Base-by-base conservation (phyloP, 1,284 basidiomycete species). In the Ganoderma sp. region DNA sequence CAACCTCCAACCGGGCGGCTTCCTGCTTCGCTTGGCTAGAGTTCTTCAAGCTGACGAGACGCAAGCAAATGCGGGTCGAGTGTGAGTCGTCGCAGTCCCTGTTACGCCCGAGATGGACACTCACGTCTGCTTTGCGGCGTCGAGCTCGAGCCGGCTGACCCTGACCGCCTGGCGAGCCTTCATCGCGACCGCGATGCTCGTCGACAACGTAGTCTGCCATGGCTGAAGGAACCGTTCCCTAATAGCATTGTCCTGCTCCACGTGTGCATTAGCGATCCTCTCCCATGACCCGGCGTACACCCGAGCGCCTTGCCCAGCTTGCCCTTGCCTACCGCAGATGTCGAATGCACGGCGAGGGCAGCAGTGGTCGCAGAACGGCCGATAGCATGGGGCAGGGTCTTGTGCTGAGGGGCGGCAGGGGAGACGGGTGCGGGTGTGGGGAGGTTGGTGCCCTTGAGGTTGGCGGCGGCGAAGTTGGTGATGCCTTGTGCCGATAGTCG, bases 321-420 rank as follows among this genome's bases (percentile, higher is more conserved):
- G 74, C 92, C 89, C 10, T 89, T 85, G 22, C 85, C 85, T 34
- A 80, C 81, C 3, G 81, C 81, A 0, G 84, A 78, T n/a, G 78
- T 77, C 19, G 71, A 73, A 64, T 87, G 83, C 32, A 94, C 79
- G 12, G 85, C 81, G 4, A 84, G 82, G 6, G 93, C 90, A 1
- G 93, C 93, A 3, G 83, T 79, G 63, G 90, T 88, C 1, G 96
- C 90, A 0, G 96, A 92, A 60, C 97, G 91, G 32, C 90, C 88
- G 65, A 99, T 87, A 0, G 98, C 97, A 78, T 99, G 97, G 2
- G 96, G 93, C 60, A 99, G 91, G 2, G 97, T 99, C 88, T 98
- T 98, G 84, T 94, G 94, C 75, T 89, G 88, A 3, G 82, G 76
- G 15, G 84, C 80, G 5, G 84, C 83, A 1, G 87, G 84, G 0